Base-by-base conservation (phyloP, 495 filamentous ascomycete genomes). In the Penicillium lividum region DNA sequence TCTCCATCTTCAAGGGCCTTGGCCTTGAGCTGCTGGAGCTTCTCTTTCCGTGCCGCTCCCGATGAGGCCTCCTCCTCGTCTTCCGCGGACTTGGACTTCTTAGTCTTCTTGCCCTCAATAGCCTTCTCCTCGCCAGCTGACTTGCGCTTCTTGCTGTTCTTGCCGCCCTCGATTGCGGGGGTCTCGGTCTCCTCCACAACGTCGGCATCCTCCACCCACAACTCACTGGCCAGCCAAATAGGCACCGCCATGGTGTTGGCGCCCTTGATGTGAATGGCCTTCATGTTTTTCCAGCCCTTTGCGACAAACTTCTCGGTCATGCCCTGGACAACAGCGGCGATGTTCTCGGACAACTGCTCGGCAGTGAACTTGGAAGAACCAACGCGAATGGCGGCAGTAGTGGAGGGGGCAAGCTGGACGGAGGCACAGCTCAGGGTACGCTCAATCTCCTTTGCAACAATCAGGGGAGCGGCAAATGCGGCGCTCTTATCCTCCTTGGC, bases 171-270 rank as follows among this genome's bases (percentile, higher is more conserved):
- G 27, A 71, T 71, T 47, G 76, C 69, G 51, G 74, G 72, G 25
- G 66, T 63, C 58, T 81, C 81, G 33, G 79, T 77, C 44, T 82
- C 71, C 52, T 84, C 84, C 64, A 96, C 73, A 5, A 97, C 87
- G 72, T 96, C 89, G 22, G 73, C 78, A 61, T 93, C 89, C 51
- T 91, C 89, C 33, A 88, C 76, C 91, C 93, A 98, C 52, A 98
- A 74, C 77, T 98, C 90, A 65, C 87, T 84, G 8, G 94, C 89
- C 66, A 97, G 77, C 89, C 91, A 98, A 59, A 98, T 86, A 13
- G 94, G 94, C 63, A 98, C 77, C 11, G 93, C 91, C 57, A 84
- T 88, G 9, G 92, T 95, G 62, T 87, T 84, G 9, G 90, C 86
- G 7, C 89, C 88, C 80, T 98, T 98, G 74, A 98, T 79, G 75